Evolutionary conservation across 371 early-diverging fungal species (phyloP), one percentile per base, ranked within the genome.

Genomic region (Mortierella sp.): DNA sequence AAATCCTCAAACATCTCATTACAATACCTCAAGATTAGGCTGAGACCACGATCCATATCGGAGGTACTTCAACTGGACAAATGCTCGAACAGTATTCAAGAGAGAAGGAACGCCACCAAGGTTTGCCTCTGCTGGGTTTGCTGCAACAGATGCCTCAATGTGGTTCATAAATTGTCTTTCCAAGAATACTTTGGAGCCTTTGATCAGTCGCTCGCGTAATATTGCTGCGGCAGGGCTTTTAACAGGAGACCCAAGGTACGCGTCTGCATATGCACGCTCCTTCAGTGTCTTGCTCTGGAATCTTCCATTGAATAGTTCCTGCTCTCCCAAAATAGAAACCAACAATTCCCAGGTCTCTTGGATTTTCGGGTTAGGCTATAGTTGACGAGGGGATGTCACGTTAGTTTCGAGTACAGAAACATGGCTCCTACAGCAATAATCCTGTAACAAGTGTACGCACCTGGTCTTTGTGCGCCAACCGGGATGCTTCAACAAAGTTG

Each of bases 21-120:
- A n/a, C n/a, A 8, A 8, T 83, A 92, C 85, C 85, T 92, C 91
- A 22, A 92, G 82, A 19, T 83, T 80, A 58, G 84, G 82, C 62
- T 77, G 85, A 47, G 77, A 85, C 91, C 84, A 90, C 36, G 63
- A 85, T 64, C 85, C 85, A 61, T 86, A 78, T 41, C 85, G 84
- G 55, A 76, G 77, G 72, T 92, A 92, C 62, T 86, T 87, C 43
- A 94, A 65, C 33, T 90, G 86, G 66, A 96, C 82, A 68, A 85
- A 94, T 1, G 93, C 94, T 21, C 89, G 85, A 28, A 96, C 86
- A 45, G 88, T 90, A 62, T 86, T 86, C 62, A 88, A 75, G 21
- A 92, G 85, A 1, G 90, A 90, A 1, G 94, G 94, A 13, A 88
- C 84, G 33, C 94, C 94, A n/a, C 94, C 94, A 16, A 92, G 82